These are phyloP conservation scores for Rhypophila decipiens DNA, from an alignment of 495 filamentous ascomycete genomes.

Conservation along the genomic window DNA sequence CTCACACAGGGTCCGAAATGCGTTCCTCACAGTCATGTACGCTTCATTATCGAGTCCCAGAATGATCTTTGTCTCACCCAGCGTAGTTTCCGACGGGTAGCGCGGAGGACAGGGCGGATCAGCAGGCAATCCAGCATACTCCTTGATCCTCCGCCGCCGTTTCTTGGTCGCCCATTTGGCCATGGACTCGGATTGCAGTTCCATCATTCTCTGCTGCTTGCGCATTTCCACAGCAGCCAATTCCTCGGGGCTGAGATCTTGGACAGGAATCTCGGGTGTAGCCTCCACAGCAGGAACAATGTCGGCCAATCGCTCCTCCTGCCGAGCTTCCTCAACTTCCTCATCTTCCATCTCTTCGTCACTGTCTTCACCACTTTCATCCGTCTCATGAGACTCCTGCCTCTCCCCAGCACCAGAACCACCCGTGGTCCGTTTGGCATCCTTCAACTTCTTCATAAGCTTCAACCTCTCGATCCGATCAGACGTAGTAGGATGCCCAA, in stretches of 20 bases:
- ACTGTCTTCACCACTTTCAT: too few species aligned
- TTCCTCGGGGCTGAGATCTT: slow-evolving; percentile 25
- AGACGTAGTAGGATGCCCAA: too few species aligned
- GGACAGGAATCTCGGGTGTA: background rate
- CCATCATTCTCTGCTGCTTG: slow-evolving; percentile 49
- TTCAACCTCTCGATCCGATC: too few species aligned
- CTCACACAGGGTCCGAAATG: slow-evolving; percentile 65
- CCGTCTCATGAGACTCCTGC: too few species aligned
- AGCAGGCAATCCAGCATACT: slow-evolving; percentile 65
- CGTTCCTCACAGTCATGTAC: slow-evolving; percentile 58
- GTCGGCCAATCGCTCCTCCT: background rate
- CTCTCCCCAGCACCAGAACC: background rate
- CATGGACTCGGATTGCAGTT: slow-evolving; percentile 56
- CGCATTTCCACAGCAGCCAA: slow-evolving; percentile 47
- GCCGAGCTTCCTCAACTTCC: background rate
- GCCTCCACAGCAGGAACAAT: background rate
- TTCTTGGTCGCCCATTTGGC: slow-evolving; percentile 61
- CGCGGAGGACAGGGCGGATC: slow-evolving; percentile 70
- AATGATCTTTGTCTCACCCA: slow-evolving; percentile 69
- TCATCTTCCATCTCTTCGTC: slow-evolving; percentile 16
- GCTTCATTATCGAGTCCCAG: slow-evolving; percentile 55
- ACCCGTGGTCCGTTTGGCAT: slow-evolving; percentile 25
- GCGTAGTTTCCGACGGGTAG: slow-evolving; percentile 74
- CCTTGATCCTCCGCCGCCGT: slow-evolving; percentile 63
- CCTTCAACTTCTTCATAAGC: background rate